Percentiles rank a stretch among this genome's conserved stretches.
Conservation (phyloP, 441 rosid species). For the Brassica hybrid region DNA sequence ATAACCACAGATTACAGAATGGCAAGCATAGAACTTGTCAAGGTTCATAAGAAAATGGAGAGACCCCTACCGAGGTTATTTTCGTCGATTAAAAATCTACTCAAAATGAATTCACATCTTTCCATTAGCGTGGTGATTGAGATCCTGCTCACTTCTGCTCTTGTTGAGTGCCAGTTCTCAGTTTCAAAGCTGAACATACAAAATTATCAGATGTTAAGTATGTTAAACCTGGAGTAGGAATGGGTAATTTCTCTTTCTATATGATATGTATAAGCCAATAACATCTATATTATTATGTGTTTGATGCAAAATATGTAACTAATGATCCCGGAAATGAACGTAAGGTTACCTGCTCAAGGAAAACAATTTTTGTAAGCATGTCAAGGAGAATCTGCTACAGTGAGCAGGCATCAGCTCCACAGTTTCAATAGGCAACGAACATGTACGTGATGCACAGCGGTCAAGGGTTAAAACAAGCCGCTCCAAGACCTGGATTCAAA, state of each 20-base stretch:
- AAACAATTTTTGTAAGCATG: constrained; percentile 88
- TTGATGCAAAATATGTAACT: constrained; percentile 12
- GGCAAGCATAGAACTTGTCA: background rate
- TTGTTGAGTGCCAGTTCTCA: constrained; percentile 61
- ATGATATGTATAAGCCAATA: background rate
- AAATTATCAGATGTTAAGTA: constrained; percentile 1
- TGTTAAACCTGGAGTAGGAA: constrained; percentile 27
- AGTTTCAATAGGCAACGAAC: constrained; percentile 92
- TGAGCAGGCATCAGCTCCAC: constrained; percentile 95
- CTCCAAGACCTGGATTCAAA: constrained; percentile 69
- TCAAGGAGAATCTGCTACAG: constrained; percentile 91
- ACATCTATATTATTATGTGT: background rate
- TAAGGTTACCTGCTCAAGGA: constrained; percentile 76
- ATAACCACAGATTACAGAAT: background rate
- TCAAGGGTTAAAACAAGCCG: constrained; percentile 89
- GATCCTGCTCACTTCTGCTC: constrained; percentile 81
- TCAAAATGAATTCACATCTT: constrained; percentile 82
- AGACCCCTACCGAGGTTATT: constrained; percentile 64
- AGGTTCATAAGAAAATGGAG: constrained; percentile 15
- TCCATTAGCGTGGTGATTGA: constrained; percentile 63
- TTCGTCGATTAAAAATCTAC: constrained; percentile 77
- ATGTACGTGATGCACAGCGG: constrained; percentile 97
- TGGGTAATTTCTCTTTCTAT: constrained; percentile 7
- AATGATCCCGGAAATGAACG: constrained; percentile 19
- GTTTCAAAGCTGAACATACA: constrained; percentile 60